A percentile compares a stretch with the other conserved stretches of the same genome.
phyloP scores from a whole-genome alignment of 2,329 filamentous ascomycete genomes.

The Aureobasidium sp. region DNA sequence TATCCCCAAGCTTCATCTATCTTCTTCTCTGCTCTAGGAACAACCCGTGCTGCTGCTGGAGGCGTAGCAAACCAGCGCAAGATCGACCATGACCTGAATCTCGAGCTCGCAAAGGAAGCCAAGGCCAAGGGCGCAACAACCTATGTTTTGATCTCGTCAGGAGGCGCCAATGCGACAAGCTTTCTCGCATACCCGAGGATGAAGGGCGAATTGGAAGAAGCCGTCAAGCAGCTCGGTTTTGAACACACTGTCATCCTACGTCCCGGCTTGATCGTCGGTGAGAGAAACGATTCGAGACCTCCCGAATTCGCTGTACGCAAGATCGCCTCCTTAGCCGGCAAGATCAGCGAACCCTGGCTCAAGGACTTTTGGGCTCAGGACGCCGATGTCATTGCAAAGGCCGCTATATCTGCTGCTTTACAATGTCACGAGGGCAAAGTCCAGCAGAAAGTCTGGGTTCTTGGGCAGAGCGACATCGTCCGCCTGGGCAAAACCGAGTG shows the following conservation, averaged over 20 bases:
- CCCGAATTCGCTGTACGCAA: constrained; percentile 50
- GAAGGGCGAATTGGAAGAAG: constrained; percentile 83
- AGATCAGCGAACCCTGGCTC: constrained; percentile 39
- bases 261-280: constrained; percentile 69
- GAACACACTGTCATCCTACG: constrained; percentile 66
- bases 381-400: constrained; percentile 60
- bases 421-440: constrained; percentile 44
- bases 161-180: constrained; percentile 43
- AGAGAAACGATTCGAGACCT: constrained; percentile 49
- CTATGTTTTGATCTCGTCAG: constrained; percentile 67
- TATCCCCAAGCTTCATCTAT: constrained; percentile 53
- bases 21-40: constrained; percentile 73
- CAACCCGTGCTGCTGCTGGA: constrained; percentile 67
- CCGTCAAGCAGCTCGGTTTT: constrained; percentile 62
- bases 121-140: constrained; percentile 62
- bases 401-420: constrained; percentile 53
- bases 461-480: constrained; percentile 57
- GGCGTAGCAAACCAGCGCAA: constrained; percentile 72
- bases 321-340: constrained; percentile 49
- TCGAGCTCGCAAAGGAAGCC: constrained; percentile 67
- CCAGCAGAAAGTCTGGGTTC: constrained; percentile 52
- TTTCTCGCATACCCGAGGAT: constrained; percentile 54
- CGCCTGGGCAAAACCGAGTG: constrained; percentile 52
- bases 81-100: constrained; percentile 80
- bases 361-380: constrained; percentile 68